These are phyloP conservation scores for Esteya vermicola DNA, from an alignment of 2,329 filamentous ascomycete genomes.

Conservation along the genomic window DNA sequence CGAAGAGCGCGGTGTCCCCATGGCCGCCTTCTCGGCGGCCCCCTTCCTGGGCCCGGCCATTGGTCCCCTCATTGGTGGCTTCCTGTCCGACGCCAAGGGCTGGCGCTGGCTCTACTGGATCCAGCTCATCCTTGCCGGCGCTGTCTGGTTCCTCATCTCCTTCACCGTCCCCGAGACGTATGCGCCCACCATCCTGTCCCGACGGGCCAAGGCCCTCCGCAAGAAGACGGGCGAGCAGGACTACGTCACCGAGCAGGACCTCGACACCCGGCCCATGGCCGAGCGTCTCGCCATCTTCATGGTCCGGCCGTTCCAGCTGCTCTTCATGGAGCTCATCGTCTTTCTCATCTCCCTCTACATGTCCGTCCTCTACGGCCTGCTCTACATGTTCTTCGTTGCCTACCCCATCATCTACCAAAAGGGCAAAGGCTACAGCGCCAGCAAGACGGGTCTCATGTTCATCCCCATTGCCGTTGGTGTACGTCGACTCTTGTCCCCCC, in stretches of 20 bases:
- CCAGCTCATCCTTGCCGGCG: constrained; percentile 59
- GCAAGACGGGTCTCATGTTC: constrained; percentile 73
- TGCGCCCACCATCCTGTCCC: constrained; percentile 60
- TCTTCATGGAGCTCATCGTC: constrained; percentile 75
- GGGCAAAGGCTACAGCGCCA: constrained; percentile 64
- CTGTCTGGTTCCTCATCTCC: constrained; percentile 61
- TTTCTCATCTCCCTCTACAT: constrained; percentile 76
- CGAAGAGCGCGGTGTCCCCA: constrained; percentile 72
- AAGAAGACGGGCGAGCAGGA: constrained; percentile 50
- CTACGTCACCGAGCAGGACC: constrained; percentile 67
- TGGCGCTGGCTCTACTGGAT: constrained; percentile 34
- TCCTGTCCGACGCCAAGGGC: constrained; percentile 13
- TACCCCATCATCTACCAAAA: constrained; percentile 59
- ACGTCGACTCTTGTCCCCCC: not conserved
- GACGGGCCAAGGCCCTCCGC: constrained; percentile 57
- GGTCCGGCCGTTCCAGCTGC: constrained; percentile 69
- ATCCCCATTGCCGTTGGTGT: constrained; percentile 62
- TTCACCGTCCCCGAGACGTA: constrained; percentile 91
- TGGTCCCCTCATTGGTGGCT: constrained; percentile 65
- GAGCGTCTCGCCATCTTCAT: constrained; percentile 64
- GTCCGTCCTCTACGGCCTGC: constrained; percentile 61
- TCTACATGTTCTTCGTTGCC: constrained; percentile 68
- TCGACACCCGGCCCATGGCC: constrained; percentile 54
- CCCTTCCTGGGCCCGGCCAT: constrained; percentile 69
- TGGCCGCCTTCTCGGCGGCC: constrained; percentile 73